Evolutionary conservation across 352 stramenopile species (phyloP), one percentile per base, ranked within the genome.

Genomic region (Phytophthora citricola): DNA sequence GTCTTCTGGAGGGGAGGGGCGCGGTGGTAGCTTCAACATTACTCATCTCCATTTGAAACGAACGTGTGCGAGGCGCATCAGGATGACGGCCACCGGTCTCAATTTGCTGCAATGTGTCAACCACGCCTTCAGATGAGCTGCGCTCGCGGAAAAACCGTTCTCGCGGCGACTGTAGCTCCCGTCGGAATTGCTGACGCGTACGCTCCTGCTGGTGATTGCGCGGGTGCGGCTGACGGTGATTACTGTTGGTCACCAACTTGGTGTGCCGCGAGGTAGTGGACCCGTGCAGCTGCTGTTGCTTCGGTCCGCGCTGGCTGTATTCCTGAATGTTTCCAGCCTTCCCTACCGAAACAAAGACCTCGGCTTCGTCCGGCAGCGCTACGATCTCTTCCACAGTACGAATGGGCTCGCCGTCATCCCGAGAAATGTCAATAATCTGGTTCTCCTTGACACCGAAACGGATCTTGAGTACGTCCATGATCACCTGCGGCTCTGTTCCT

Each of bases 301-400:
- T 78, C 12, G 66, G 17, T 11, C 44, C 55, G 20, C 65, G 63
- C 29, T 69, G 52, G n/a, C 47, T 79, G 49, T 50, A 63, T 62
- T 90, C 81, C 61, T 92, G 79, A 60, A 93, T 82, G 59, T 91
- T 86, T n/a, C 87, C 87, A 2, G 81, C 78, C 49, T 93, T 91
- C 27, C 87, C 87, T 11, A 94, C 77, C 27, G 84, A 94, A 2
- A 92, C 81, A 50, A 92, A 82, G 10, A 94, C 79, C 31, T 88
- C 74, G 0, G 87, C 66, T 47, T 92, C 78, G 44, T 93, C 83
- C 0, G 79, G 78, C 11, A 94, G 63, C 7, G 73, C 71, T 2
- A 54, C 66, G 31, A 89, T 66, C 22, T 89, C 81, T 34, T 78
- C 73, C n/a, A 78, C 52, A 20, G 59, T 61, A 10, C 65, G 69